These are phyloP conservation scores for Skeletonema marinoi DNA, from an alignment of 108 stramenopile genomes.

Conservation along the genomic window DNA sequence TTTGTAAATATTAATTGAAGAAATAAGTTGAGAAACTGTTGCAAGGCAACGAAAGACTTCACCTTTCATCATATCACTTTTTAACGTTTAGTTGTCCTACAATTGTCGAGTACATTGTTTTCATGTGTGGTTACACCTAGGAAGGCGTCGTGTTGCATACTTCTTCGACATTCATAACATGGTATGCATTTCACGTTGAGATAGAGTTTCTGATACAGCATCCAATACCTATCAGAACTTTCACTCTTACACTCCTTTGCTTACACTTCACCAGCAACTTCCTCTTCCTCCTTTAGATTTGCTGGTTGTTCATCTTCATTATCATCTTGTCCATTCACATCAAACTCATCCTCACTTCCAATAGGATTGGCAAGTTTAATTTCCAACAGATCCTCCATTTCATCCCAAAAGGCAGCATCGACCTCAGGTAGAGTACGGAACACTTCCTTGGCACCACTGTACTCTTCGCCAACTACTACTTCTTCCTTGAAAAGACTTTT, in stretches of 20 bases:
- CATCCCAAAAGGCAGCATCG: slow-evolving; percentile 13
- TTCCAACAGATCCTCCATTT: slow-evolving; percentile 22
- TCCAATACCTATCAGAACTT: not conserved
- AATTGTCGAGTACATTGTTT: not conserved
- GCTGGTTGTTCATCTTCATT: not conserved
- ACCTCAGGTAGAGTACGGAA: slow-evolving; percentile 10
- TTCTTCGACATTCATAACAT: too few relatives aligned
- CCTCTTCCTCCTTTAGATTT: not conserved
- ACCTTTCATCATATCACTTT: not conserved
- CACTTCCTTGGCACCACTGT: not conserved
- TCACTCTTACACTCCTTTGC: too few relatives aligned
- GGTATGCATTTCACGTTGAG: not conserved
- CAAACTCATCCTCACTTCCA: not conserved
- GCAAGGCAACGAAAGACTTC: not conserved
- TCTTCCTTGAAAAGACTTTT: not conserved
- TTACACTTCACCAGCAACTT: not conserved
- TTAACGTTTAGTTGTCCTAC: not conserved
- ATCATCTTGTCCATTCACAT: not conserved
- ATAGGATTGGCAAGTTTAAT: slow-evolving; percentile 17
- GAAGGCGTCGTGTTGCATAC: not conserved
- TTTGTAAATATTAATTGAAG: not conserved
- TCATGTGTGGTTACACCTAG: too few relatives aligned
- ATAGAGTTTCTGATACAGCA: not conserved
- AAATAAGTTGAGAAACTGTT: not conserved
- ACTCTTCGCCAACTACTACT: not conserved